Evolutionary conservation across 371 early-diverging fungal species (phyloP), one percentile per base, ranked within the genome.

Genomic region (Blastocladiella emersonii): DNA sequence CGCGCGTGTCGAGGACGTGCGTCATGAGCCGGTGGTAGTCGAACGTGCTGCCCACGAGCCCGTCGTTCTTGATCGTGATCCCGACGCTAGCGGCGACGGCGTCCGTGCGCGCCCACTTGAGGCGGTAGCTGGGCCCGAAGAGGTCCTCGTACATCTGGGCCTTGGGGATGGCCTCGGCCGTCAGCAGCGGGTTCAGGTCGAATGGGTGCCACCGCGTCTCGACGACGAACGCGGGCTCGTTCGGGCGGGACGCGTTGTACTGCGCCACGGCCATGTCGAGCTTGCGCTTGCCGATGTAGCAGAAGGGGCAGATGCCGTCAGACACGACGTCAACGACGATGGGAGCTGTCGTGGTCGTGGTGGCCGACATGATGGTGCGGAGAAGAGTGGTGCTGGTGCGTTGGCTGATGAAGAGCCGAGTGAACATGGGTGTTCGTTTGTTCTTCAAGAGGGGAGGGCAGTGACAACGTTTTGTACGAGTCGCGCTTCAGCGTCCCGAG

Each of bases 241-340:
- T n/a, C n/a, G n/a, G n/a, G n/a, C n/a, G n/a, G n/a, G n/a, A n/a
- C n/a, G n/a, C n/a, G n/a, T n/a, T n/a, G n/a, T n/a, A n/a, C n/a
- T n/a, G n/a, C n/a, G n/a, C n/a, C n/a, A n/a, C n/a, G n/a, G n/a
- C n/a, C n/a, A n/a, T n/a, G n/a, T n/a, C n/a, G n/a, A n/a, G n/a
- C n/a, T n/a, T n/a, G n/a, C 79, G 79, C 67, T 85, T 84, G 64
- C 87, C 85, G 30, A 87, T 68, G 66, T 76, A 87, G 65, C 85
- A 87, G 81, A 81, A 85, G 15, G 84, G 85, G 62, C 85, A 85
- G 35, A 78, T 69, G 49, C 71, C 78, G 67, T 85, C 85, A 15
- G 75, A 70, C 34, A 80, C 77, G 56, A 80, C 68, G 36, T 77
- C 78, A 41, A 84, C n/a, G 56, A 81, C 41, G 19, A 13, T 13